Evolutionary conservation across 73 alveolate species (phyloP).

Genomic region (Breviolum minutum): DNA sequence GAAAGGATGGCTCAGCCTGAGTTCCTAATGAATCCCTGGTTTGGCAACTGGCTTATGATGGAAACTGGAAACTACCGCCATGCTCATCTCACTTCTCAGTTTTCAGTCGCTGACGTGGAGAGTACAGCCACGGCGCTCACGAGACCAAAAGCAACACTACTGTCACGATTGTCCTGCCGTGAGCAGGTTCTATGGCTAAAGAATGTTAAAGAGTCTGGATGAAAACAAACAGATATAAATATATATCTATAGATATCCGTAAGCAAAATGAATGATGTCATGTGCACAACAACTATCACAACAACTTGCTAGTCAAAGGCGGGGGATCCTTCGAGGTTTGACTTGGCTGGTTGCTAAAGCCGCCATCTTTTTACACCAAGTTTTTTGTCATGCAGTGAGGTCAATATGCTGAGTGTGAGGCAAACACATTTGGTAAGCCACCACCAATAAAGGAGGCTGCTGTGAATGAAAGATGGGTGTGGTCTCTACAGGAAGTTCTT

Average conservation of each 20-base stretch:
- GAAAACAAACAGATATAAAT: not conserved
- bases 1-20: no score
- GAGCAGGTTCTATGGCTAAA: not conserved
- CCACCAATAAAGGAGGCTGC: not conserved
- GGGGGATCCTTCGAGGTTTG: no score
- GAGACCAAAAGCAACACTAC: slow-evolving; percentile 86
- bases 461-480: not conserved
- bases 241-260: no score
- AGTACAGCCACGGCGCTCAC: slow-evolving; percentile 52
- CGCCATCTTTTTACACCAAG: no score
- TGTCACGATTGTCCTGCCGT: slow-evolving; percentile 81
- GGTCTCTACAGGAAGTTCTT: not conserved
- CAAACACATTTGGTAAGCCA: not conserved
- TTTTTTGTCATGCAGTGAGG: not conserved
- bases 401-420: not conserved
- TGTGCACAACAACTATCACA: not conserved
- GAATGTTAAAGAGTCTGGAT: no score
- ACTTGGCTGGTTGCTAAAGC: no score
- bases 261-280: not conserved
- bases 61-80: not conserved
- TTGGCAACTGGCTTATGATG: not conserved
- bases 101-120: slow-evolving; percentile 2
- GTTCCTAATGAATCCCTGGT: no score
- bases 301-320: no score
- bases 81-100: not conserved